Evolutionary conservation across 805 yeast genomes (phyloP).

Genomic region (Lipomyces chichibuensis): DNA sequence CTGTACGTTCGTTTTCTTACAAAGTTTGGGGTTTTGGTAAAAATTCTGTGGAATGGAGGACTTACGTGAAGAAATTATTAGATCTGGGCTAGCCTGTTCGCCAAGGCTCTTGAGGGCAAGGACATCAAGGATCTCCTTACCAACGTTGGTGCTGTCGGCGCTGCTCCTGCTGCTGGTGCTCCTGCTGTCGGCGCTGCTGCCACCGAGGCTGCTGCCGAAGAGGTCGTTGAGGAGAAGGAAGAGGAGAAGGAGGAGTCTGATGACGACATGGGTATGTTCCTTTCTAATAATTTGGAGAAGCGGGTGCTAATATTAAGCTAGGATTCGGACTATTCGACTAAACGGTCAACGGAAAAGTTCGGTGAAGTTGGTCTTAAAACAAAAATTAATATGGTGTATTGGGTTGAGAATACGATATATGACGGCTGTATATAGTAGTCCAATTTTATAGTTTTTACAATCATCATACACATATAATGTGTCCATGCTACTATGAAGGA

Average conservation of each 20-base stretch:
- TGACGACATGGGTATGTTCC: slow-evolving; percentile 77
- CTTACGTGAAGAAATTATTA: slow-evolving; percentile 25
- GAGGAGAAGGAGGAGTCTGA: slow-evolving; percentile 39
- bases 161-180: slow-evolving; percentile 70
- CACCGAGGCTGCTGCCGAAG: slow-evolving; percentile 36
- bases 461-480: neutral
- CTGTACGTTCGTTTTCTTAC: slow-evolving; percentile 43
- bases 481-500: neutral
- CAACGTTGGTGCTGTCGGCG: slow-evolving; percentile 69
- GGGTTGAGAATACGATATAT: neutral
- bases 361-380: neutral
- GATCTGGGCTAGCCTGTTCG: slow-evolving; percentile 86
- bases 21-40: neutral
- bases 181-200: slow-evolving; percentile 64
- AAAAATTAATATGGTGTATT: neutral
- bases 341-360: slow-evolving; percentile 22
- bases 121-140: slow-evolving; percentile 80
- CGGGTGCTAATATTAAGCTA: slow-evolving; percentile 18
- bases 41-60: neutral
- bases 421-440: neutral
- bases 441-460: neutral
- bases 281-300: neutral
- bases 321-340: slow-evolving; percentile 71
- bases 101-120: slow-evolving; percentile 85
- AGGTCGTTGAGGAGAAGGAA: slow-evolving; percentile 37